Base-by-base conservation (phyloP, 495 filamentous ascomycete genomes). In the Aspergillus ellipticus region DNA sequence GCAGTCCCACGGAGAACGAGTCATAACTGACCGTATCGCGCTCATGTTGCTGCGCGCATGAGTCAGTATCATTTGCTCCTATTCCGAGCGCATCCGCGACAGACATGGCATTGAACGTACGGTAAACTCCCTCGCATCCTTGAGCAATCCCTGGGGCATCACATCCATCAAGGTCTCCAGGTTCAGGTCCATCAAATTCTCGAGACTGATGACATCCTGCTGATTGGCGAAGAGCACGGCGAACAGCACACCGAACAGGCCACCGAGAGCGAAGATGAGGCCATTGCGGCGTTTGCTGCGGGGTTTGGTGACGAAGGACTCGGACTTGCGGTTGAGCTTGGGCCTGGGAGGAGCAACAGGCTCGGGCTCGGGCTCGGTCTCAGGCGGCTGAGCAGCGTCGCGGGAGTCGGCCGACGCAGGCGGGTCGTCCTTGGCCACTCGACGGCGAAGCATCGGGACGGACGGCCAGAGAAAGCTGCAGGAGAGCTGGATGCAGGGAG, bases 21-120 rank as follows among this genome's bases (percentile, higher is more conserved):
- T 98, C 95, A 66, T 96, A 94, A 62, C 87, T 87, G 57, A 96
- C 82, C 35, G 89, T 85, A 51, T 93, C 93, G 54, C 89, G 85
- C 69, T 97, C 92, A 61, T 86, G 83, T 79, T 89, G 84, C 88
- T 88, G 24, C 4, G 7, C 11, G 6, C 16, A 16, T 8, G 16
- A 49, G 22, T 31, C 20, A 15, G 21, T 29, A 10, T 48, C 21
- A 19, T 16, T 19, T 20, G 10, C 28, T 5, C 11, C 16, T 35
- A 21, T 0, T 6, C 31, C 8, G n/a, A 13, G 7, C 15, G 13
- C 6, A 9, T n/a, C 15, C 35, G 31, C 10, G 20, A 42, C 24
- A 24, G 49, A 19, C 54, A 50, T 21, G 13, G 42, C 19, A 42
- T 49, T 45, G 50, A 51, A 53, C 68, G 56, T 78, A 94, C 89